Evolutionary conservation across 2,329 filamentous ascomycete species (phyloP), one percentile per base, ranked within the genome.

Genomic region (Xylaria hypoxylon): DNA sequence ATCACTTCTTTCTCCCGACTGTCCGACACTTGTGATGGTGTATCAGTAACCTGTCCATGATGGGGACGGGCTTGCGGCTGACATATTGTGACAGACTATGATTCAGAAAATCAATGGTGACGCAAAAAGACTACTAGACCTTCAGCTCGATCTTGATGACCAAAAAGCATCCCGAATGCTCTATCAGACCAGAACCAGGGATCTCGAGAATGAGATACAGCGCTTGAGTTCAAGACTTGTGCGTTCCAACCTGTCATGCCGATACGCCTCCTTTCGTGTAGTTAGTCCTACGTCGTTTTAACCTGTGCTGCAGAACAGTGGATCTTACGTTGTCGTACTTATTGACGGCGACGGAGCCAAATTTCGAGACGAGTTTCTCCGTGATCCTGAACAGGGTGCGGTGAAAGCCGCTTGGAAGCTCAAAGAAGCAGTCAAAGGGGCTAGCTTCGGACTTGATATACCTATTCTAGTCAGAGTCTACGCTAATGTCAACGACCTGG

Each of bases 261-360:
- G 6, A 50, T 35, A 53, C 17, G 47, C 48, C 22, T 47, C 28
- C 33, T 50, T 62, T 31, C 38, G 17, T 38, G 17, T 35, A 50
- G 7, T 44, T 22, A 35, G 26, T 35, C 45, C 47, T 15, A 38
- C 48, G 31, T 42, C 33, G 62, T 68, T 35, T 61, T 67, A 19
- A 68, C 66, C 55, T 42, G 24, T 40, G 7, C 26, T 56, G 31
- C 51, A 77, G 76, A 76, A 73, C 48, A 76, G 70, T 40, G 75
- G 74, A 38, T 69, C 75, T 44, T 78, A 76, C 67, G 73, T 76
- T 47, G 76, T 76, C 38, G 74, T 78, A 24, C 76, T 78, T 65
- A 74, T 78, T 65, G 77, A 78, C 64, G 77, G 77, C 53, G 77
- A 78, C 57, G 77, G 77, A 5, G 77, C 77, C 61, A 78, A 78